Evolutionary conservation across 1,284 basidiomycete species (phyloP).

Genomic region (Melampsora abietis-canadensis): DNA sequence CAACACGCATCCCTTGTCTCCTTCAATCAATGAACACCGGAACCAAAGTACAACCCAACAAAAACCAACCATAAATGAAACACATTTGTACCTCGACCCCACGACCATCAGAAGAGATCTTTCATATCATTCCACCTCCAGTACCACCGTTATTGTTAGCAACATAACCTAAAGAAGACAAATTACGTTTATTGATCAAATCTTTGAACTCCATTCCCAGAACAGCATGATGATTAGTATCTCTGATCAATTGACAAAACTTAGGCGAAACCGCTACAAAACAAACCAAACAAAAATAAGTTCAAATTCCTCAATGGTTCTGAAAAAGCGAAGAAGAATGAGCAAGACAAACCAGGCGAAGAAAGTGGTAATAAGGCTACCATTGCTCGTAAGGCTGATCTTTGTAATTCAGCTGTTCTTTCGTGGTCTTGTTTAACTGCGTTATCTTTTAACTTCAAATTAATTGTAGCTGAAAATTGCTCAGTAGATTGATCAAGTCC

Average conservation of each 20-base stretch:
- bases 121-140: too few relatives aligned
- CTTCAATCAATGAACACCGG: too few relatives aligned
- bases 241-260: slow-evolving; percentile 41
- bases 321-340: neutral
- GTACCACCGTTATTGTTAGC: neutral
- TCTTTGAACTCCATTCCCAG: slow-evolving; percentile 42
- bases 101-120: too few relatives aligned
- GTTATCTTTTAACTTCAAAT: slow-evolving; percentile 67
- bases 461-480: slow-evolving; percentile 74
- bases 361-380: slow-evolving; percentile 65
- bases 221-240: slow-evolving; percentile 35
- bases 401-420: slow-evolving; percentile 83
- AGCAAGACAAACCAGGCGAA: slow-evolving; percentile 33
- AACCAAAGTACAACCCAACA: too few relatives aligned
- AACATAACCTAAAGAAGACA: slow-evolving; percentile 32
- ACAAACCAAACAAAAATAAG: neutral
- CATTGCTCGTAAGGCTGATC: slow-evolving; percentile 78
- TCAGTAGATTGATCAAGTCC: slow-evolving; percentile 81
- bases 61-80: too few relatives aligned
- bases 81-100: too few relatives aligned
- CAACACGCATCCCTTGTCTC: too few relatives aligned
- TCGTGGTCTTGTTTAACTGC: slow-evolving; percentile 95
- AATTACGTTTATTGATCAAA: slow-evolving; percentile 14
- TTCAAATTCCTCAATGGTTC: neutral
- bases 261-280: slow-evolving; percentile 38